Percentiles rank a stretch among this genome's conserved stretches.
phyloP scores from a whole-genome alignment of 192 early-diverging fungal species.

The Coemansia sp. region DNA sequence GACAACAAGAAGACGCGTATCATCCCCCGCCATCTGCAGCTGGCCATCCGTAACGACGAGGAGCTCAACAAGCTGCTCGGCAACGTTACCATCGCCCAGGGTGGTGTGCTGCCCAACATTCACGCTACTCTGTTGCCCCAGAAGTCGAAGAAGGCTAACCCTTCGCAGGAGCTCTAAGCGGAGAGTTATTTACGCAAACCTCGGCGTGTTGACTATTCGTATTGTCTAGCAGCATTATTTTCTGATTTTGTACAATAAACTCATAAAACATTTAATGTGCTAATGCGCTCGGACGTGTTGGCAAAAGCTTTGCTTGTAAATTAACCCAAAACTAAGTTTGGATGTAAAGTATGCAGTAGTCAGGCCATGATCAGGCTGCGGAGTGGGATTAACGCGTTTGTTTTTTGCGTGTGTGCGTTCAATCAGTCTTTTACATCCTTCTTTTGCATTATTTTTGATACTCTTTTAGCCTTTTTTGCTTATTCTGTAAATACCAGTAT shows the following conservation, averaged over 20 bases:
- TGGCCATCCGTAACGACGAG: slow-evolving; percentile 95
- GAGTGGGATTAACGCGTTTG: no score
- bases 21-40: slow-evolving; percentile 69
- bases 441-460: no score
- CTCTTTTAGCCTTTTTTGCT: neutral
- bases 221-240: slow-evolving; percentile 62
- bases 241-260: slow-evolving; percentile 40
- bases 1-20: slow-evolving; percentile 96
- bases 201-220: neutral
- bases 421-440: no score
- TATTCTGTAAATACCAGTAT: slow-evolving; percentile 14
- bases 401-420: no score
- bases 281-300: no score
- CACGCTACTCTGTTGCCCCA: slow-evolving; percentile 81
- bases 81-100: slow-evolving; percentile 89
- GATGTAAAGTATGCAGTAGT: no score
- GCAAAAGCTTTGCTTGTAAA: no score
- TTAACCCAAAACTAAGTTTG: no score
- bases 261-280: neutral
- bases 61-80: slow-evolving; percentile 92
- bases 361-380: no score
- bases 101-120: slow-evolving; percentile 81
- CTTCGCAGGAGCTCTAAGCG: slow-evolving; percentile 69
- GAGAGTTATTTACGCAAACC: neutral
- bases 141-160: slow-evolving; percentile 70